Base-by-base conservation (phyloP, 2,329 filamentous ascomycete species). In the Elsinoe batatas region DNA sequence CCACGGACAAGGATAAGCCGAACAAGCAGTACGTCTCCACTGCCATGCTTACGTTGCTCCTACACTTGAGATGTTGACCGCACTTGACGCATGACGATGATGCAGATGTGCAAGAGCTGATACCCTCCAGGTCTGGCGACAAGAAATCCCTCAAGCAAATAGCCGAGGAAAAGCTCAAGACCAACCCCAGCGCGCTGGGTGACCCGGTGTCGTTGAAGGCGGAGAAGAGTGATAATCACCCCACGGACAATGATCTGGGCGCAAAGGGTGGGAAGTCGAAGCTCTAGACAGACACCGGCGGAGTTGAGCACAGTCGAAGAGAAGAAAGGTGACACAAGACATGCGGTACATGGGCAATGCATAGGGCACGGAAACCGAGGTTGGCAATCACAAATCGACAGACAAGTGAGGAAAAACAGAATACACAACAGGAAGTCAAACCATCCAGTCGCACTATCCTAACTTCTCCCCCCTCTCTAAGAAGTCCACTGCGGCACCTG, bases 241-340 rank as follows among this genome's bases (percentile, higher is more conserved):
- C 65, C 3, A 69, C 66, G 17, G 60, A 62, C 50, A 56, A 69
- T 20, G 68, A 69, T 56, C 54, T 65, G 8, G 66, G 66, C 1
- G 66, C 66, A 53, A 64, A 56, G 37, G 61, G 58, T 37, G 62
- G 63, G 4, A 68, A 65, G 63, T 57, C 64, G 57, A 69, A 68
- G 64, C 61, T 68, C 55, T 67, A 58, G 58, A 46, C n/a, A 12
- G 15, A 38, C 2, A 11, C 12, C 30, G 12, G n/a, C 7, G 17
- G 12, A 50, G 15, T 33, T 35, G 11, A 3, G 11, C 6, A 22
- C 10, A 12, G 36, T 10, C 22, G 3, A 8, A 8, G 11, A 8
- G 11, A 37, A 3, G 36, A 37, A 13, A 3, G 15, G 15, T 12
- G 36, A 37, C 8, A 10, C 36, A 37, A 37, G 15, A 13, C 36